A percentile compares a stretch with the other conserved stretches of the same genome.
These are phyloP conservation scores for Wallacemonas collosoma DNA, from an alignment of 208 protist species.

Conservation along the genomic window DNA sequence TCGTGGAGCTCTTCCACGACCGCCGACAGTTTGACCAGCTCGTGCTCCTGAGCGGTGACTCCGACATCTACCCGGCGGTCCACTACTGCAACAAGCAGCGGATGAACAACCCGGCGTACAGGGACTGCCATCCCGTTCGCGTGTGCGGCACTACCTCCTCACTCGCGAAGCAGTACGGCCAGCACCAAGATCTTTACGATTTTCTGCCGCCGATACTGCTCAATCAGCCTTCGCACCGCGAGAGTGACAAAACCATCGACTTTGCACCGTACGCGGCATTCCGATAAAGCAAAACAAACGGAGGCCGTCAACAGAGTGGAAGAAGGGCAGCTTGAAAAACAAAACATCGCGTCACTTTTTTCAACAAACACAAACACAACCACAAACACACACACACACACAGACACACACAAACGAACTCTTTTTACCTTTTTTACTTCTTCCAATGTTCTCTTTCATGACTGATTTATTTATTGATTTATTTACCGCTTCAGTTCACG, in stretches of 20 bases:
- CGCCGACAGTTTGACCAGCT: constrained; percentile 73
- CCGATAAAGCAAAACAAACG: constrained; percentile 8
- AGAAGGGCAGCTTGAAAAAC: too few relatives aligned
- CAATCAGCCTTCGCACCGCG: constrained; percentile 58
- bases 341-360: too few relatives aligned
- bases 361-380: not conserved
- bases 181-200: constrained; percentile 81
- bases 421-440: not conserved
- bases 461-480: constrained; percentile 5
- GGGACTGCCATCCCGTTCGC: constrained; percentile 55
- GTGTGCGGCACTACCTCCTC: constrained; percentile 78
- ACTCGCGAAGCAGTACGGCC: constrained; percentile 75
- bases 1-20: constrained; percentile 81
- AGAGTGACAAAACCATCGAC: constrained; percentile 44
- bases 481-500: too few relatives aligned
- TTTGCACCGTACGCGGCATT: constrained; percentile 67
- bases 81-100: constrained; percentile 81
- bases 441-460: not conserved
- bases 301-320: too few relatives aligned
- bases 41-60: constrained; percentile 83
- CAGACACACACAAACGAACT: not conserved
- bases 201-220: constrained; percentile 86
- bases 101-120: constrained; percentile 25
- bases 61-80: constrained; percentile 75
- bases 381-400: not conserved